Evolutionary conservation across 306 rosid species (phyloP).

Genomic region (Fragaria vesca): DNA sequence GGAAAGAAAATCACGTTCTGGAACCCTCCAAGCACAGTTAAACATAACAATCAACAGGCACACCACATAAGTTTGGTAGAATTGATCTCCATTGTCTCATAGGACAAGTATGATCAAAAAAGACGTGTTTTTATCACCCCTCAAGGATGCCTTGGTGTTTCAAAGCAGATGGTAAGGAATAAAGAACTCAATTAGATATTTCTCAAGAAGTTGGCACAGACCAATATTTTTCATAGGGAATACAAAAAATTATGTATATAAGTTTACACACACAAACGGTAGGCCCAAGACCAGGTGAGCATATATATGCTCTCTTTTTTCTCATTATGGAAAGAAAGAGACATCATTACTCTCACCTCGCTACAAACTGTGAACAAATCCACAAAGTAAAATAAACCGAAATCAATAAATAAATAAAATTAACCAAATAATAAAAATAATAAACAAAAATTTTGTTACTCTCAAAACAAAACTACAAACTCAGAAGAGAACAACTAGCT

Average conservation of each 20-base stretch:
- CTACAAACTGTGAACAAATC: neutral
- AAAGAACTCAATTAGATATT: neutral
- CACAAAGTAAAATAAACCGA: neutral
- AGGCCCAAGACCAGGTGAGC: neutral
- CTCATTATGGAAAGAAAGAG: too few relatives aligned
- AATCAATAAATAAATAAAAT: too few relatives aligned
- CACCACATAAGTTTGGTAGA: neutral
- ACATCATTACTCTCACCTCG: neutral
- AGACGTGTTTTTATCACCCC: neutral
- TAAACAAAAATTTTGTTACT: neutral
- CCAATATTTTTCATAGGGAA: too few relatives aligned
- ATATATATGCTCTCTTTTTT: too few relatives aligned
- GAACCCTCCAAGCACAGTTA: neutral
- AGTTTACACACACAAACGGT: neutral
- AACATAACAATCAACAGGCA: neutral
- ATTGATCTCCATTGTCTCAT: neutral
- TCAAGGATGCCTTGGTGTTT: neutral
- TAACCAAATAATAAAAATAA: too few relatives aligned
- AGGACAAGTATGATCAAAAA: neutral
- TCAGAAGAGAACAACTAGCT: neutral
- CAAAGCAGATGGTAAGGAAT: neutral
- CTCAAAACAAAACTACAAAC: neutral
- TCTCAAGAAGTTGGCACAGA: neutral
- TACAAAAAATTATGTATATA: too few relatives aligned
- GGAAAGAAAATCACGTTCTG: conserved; percentile 1